Evolutionary conservation across 768 basidiomycete genomes (phyloP), one percentile per base, ranked within the genome.

Genomic region (Mrakia gelida): DNA sequence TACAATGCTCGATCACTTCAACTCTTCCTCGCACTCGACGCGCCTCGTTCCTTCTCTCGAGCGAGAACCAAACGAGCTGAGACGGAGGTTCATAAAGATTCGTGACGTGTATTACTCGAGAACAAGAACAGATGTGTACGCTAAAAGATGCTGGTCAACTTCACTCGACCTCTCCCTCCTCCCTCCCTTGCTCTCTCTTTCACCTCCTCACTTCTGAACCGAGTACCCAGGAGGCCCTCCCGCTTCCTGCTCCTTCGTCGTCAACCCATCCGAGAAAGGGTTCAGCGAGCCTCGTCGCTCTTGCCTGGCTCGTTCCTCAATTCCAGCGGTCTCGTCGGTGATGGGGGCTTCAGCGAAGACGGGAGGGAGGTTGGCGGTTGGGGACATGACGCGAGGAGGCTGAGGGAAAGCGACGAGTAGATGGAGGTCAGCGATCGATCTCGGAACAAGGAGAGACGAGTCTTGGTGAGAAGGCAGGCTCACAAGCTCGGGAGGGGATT

Each of bases 331-430:
- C 30, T 72, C 71, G 52, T 13, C 28, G 16, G 71, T 52, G 45
- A 52, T 56, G 71, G 71, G 71, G 15, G 45, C 11, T 13, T 72
- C 71, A 38, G 71, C 26, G 28, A 72, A 52, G 45, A 70, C 67
- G 34, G 67, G 67, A 26, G 67, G 67, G 21, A 70, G 67, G 67
- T 43, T 45, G 67, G 67, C 41, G 2, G 41, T 70, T 16, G 67
- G 67, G 9, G 67, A 70, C 34, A 38, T 70, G 21, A 70, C 38
- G 0, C 67, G 71, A 49, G 45, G 71, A 54, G 52, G 71, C 52
- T 72, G 71, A 71, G 32, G 43, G 13, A 2, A 38, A 67, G 32
- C 3, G 10, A 30, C 34, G 65, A 32, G 21, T 2, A 15, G 18
- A 16, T 6, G 45, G 9, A 21, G 6, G 34, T 67, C 65, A 67